phyloP scores from a whole-genome alignment of 129 eudicot species.

The Smallanthus sonchifolius region DNA sequence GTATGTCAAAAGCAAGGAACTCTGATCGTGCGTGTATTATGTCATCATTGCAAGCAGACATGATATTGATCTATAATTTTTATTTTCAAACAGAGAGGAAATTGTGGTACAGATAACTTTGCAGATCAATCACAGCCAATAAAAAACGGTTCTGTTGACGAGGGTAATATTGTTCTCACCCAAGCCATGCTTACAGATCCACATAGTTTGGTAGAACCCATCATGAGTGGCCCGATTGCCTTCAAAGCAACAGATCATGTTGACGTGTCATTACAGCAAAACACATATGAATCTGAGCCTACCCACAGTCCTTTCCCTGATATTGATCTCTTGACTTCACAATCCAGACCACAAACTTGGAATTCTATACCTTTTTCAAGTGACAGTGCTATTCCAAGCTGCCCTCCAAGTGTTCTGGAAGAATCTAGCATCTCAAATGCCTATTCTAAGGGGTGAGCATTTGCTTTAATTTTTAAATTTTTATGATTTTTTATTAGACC shows the following conservation, averaged over 20 bases:
- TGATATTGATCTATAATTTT: background rate
- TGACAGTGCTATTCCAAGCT: conserved; percentile 42
- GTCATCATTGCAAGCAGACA: background rate
- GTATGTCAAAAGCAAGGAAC: background rate
- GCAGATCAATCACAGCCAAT: conserved; percentile 51
- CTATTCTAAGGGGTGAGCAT: conserved; percentile 75
- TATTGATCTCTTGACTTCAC: conserved; percentile 43
- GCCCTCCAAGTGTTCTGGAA: conserved; percentile 40
- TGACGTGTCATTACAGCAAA: conserved; percentile 39
- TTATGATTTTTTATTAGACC: background rate
- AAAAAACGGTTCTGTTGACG: conserved; percentile 41
- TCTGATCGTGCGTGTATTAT: background rate
- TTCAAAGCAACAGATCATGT: conserved; percentile 39
- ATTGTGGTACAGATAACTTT: conserved; percentile 51
- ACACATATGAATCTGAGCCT: conserved; percentile 35
- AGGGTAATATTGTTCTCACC: conserved; percentile 34
- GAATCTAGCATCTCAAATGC: conserved; percentile 48
- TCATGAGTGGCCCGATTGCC: conserved; percentile 40
- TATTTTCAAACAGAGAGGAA: conserved; percentile 49
- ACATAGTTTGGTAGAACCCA: conserved; percentile 56
- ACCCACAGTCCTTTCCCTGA: conserved; percentile 37
- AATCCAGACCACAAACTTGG: conserved; percentile 34
- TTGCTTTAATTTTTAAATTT: background rate
- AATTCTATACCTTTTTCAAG: conserved; percentile 24
- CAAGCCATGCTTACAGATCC: conserved; percentile 34